phyloP scores from a whole-genome alignment of 768 basidiomycete species.

The Candolleomyces aberdarensis region DNA sequence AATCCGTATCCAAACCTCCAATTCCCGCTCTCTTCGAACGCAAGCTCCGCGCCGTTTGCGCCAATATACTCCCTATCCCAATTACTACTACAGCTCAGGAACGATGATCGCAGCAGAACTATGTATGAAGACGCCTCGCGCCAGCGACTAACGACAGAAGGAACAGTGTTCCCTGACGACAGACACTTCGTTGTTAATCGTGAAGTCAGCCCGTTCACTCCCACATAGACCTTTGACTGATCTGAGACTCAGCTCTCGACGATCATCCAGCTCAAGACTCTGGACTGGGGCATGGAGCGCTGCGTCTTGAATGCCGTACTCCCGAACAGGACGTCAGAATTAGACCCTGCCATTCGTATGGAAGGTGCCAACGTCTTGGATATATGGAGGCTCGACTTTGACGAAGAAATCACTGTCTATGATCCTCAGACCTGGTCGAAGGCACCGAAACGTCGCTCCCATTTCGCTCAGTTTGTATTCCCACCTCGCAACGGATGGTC shows the following conservation, averaged over 20 bases:
- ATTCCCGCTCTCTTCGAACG: neutral
- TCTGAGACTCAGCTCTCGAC: constrained; percentile 5
- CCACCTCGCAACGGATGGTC: neutral
- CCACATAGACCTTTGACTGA: neutral
- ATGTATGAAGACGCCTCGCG: constrained; percentile 3
- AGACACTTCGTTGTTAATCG: constrained; percentile 7
- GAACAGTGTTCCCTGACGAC: constrained; percentile 9
- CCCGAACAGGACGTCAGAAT: neutral
- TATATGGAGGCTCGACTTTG: constrained; percentile 10
- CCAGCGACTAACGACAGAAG: neutral
- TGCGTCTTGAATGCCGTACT: constrained; percentile 8
- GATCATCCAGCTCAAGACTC: constrained; percentile 9
- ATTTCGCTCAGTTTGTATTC: constrained; percentile 8
- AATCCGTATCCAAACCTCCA: constrained; percentile 2
- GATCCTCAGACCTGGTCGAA: constrained; percentile 2
- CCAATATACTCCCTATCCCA: constrained; percentile 6
- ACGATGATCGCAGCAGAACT: neutral
- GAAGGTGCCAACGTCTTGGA: constrained; percentile 3
- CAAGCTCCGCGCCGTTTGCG: constrained; percentile 1
- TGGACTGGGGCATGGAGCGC: constrained; percentile 13
- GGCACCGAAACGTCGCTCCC: constrained; percentile 7
- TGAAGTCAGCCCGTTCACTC: neutral
- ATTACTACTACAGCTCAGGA: neutral
- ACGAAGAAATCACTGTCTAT: constrained; percentile 1
- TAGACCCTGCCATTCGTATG: constrained; percentile 7